A percentile compares a stretch with the other conserved stretches of the same genome.
These are phyloP conservation scores for Chlorella sp. DNA, from an alignment of 139 green algal species.

Conservation along the genomic window DNA sequence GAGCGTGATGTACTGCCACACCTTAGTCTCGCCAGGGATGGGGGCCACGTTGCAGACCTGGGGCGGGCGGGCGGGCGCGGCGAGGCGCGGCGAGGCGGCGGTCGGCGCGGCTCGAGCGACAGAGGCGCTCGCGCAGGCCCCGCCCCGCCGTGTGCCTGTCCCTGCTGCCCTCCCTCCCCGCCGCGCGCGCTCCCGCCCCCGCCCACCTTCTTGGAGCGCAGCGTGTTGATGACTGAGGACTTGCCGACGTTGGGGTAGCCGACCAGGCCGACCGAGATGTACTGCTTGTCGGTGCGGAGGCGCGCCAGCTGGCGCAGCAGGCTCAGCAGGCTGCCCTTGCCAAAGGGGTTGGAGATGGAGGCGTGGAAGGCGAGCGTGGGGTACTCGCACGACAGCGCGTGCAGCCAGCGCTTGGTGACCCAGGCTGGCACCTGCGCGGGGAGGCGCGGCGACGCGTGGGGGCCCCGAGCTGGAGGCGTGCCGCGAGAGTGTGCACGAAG, in stretches of 20 bases:
- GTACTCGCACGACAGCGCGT: slow-evolving; percentile 87
- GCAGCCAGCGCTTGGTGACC: slow-evolving; percentile 97
- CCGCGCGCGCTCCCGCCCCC: background rate
- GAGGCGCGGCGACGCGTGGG: background rate
- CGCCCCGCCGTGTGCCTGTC: too few species aligned
- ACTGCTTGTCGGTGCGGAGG: slow-evolving; percentile 94
- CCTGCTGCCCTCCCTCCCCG: too few species aligned
- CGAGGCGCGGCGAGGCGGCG: background rate
- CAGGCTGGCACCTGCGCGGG: slow-evolving; percentile 88
- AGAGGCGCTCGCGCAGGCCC: too few species aligned
- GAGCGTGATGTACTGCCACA: slow-evolving; percentile 99
- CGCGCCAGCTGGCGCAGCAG: slow-evolving; percentile 87
- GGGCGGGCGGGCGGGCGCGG: background rate
- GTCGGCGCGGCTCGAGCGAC: too few species aligned
- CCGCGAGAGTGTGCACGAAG: too few species aligned
- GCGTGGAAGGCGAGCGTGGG: slow-evolving; percentile 98
- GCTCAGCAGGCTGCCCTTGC: slow-evolving; percentile 90
- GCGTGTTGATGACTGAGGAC: slow-evolving; percentile 98
- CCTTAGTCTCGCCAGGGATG: slow-evolving; percentile 97
- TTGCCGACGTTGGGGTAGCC: slow-evolving; percentile 99
- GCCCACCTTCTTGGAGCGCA: slow-evolving; percentile 91
- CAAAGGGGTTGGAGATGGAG: slow-evolving; percentile 96
- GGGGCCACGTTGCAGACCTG: slow-evolving; percentile 96
- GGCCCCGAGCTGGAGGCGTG: too few species aligned
- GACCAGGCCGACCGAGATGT: slow-evolving; percentile 96